A percentile compares a stretch with the other conserved stretches of the same genome.
Evolutionary conservation across 2,329 filamentous ascomycete species (phyloP).

Genomic region (Harringtonia lauricola): DNA sequence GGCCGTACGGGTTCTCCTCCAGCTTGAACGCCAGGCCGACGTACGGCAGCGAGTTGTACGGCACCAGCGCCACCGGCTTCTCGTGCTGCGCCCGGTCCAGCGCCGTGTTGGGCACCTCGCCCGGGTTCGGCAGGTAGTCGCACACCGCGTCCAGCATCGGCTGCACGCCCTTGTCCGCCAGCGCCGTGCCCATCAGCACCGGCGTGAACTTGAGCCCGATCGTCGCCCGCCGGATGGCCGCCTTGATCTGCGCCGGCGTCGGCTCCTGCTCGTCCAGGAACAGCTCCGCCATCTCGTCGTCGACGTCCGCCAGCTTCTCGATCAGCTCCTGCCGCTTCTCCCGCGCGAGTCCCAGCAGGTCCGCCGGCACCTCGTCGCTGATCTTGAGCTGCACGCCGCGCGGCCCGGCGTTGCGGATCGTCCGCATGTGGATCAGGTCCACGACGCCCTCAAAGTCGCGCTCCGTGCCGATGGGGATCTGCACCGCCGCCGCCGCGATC

Average conservation of each 20-base stretch:
- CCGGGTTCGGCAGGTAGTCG: constrained; percentile 88
- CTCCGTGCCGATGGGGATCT: constrained; percentile 88
- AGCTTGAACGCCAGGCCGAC: constrained; percentile 97
- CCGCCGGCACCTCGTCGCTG: constrained; percentile 72
- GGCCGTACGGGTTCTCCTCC: constrained; percentile 96
- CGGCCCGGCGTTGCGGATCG: constrained; percentile 82
- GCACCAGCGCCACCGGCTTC: constrained; percentile 72
- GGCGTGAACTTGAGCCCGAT: constrained; percentile 82
- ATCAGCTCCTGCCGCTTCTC: constrained; percentile 80
- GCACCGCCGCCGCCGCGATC: constrained; percentile 82
- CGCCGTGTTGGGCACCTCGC: constrained; percentile 79
- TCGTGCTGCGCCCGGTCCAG: constrained; percentile 75
- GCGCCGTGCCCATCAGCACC: constrained; percentile 90
- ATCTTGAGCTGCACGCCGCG: constrained; percentile 68
- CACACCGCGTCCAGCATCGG: constrained; percentile 92
- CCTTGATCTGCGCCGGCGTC: constrained; percentile 73
- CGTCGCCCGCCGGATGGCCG: constrained; percentile 84
- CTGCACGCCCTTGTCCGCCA: constrained; percentile 91
- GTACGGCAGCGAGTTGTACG: constrained; percentile 88
- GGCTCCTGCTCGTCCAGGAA: constrained; percentile 83
- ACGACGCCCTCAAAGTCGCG: constrained; percentile 89
- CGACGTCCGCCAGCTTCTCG: constrained; percentile 91
- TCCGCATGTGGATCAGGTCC: constrained; percentile 83
- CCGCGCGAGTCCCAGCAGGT: constrained; percentile 62
- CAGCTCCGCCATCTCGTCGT: constrained; percentile 93